Base-by-base conservation (phyloP, 305 asterid genomes). In the Petunia hybrid region DNA sequence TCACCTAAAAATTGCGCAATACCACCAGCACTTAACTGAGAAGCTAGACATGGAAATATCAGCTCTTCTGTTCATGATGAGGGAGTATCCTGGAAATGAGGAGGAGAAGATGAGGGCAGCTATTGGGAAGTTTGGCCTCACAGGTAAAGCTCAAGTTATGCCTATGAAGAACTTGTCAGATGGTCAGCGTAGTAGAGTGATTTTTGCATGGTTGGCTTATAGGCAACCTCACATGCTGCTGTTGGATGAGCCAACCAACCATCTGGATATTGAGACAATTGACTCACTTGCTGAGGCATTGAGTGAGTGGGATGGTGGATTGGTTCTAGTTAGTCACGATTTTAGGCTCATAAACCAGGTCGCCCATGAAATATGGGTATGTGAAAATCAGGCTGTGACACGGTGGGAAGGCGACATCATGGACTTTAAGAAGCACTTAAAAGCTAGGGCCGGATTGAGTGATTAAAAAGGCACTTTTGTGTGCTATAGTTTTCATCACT, bases 221-320 rank as follows among this genome's bases (percentile, higher is more conserved):
- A 92, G 98, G 86, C 94, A 90, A 73, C 99, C 99, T 0, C 98
- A 97, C 43, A 81, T 97, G 96, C 89, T 97, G 56, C 85, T 95
- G 81, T 79, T 97, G 91, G 99, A 95, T 75, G 99, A 97, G 85
- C 99, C 99, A 1, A 97, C 99, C 31, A 97, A 95, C 83, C 99
- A 97, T 88, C 84, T 97, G 88, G 99, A 97, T 87, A 92, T 95
- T 0, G 99, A 97, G 90, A 97, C 99, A 0, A 97, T 97, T 0
- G 99, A 97, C 80, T 95, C 99, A 0, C 90, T 97, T 1, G 99
- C 99, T 0, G 98, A 95, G 89, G 99, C 99, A 1, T 82, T 97
- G 89, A 97, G 91, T 1, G 99, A 92, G 67, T 97, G 99, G 99
- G 99, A 97, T 16, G 99, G 99, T 36, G 99, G 99, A n/a, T 2